phyloP scores from a whole-genome alignment of 169 alveolate genomes.

The Pseudocohnilembus persalinus region DNA sequence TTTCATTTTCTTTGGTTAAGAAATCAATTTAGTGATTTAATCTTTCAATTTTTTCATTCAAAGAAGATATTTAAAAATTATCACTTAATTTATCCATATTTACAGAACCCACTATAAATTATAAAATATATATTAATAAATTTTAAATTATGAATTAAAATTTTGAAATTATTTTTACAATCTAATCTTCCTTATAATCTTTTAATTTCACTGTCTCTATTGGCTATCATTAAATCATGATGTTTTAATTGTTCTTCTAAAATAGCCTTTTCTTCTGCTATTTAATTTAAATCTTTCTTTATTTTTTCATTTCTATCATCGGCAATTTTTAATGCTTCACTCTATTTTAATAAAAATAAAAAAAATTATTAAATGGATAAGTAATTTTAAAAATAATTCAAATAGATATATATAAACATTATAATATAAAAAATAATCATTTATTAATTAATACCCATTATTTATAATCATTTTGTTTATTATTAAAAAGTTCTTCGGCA shows the following conservation, averaged over 20 bases:
- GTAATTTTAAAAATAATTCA: neutral
- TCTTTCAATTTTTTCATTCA: slow-evolving; percentile 21
- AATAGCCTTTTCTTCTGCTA: slow-evolving; percentile 17
- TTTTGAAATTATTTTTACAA: slow-evolving; percentile 1
- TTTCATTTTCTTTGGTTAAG: slow-evolving; percentile 19
- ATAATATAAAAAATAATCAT: neutral
- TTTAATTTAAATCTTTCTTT: slow-evolving; percentile 22
- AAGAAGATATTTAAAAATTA: slow-evolving; percentile 13
- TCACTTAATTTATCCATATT: slow-evolving; percentile 37
- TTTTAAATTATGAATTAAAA: neutral
- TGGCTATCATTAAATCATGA: slow-evolving; percentile 26
- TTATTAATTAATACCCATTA: neutral
- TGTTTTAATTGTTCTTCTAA: slow-evolving; percentile 37
- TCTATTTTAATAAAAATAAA: neutral
- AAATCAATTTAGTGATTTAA: slow-evolving; percentile 25
- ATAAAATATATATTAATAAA: too few relatives aligned
- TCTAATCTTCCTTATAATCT: slow-evolving; percentile 42
- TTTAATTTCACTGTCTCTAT: slow-evolving; percentile 43
- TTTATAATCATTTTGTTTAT: neutral
- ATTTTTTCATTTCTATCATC: slow-evolving; percentile 10
- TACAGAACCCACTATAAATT: neutral
- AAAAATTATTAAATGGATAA: neutral
- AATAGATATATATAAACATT: neutral
- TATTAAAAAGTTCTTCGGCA: neutral
- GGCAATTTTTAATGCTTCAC: slow-evolving; percentile 9